Evolutionary conservation across 2,329 filamentous ascomycete species (phyloP), one percentile per base, ranked within the genome.

Genomic region (Neophaeococcomyces aloes): DNA sequence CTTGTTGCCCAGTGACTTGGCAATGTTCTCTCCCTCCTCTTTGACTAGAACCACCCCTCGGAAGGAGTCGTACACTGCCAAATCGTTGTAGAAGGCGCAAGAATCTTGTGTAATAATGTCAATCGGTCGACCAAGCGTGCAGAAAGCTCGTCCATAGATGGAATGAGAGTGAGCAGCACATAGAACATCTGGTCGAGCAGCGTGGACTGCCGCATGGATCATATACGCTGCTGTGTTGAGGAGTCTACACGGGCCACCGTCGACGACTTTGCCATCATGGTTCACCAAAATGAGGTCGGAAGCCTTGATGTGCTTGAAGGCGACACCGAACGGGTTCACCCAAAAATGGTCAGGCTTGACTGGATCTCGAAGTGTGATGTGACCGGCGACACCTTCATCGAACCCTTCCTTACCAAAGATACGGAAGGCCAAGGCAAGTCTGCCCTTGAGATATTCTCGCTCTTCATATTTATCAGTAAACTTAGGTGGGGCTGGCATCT

Each of bases 231-330:
- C 68, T 3, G 61, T 61, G 39, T 74, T 74, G 37, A 74, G 55
- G 37, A 66, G 53, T 10, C 65, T 57, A 5, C 65, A 61, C 1
- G 61, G 56, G 0, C 79, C 79, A 3, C 79, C 79, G 8, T 76
- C 79, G 25, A 84, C 72, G 18, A 83, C 70, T 18, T 75, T 63
- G 2, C 80, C 80, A 0, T 70, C 58, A 39, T 76, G 67, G 52
- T 80, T 69, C 1, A 84, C 79, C 13, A 72, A 74, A 42, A 84
- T 81, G n/a, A 85, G 67, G 50, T 84, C 78, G 0, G 75, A 79
- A 0, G 71, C 69, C 45, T 75, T 79, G 33, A 83, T 74, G 42
- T 76, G 63, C 4, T 72, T 73, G 61, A 80, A 82, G 2, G 75
- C 69, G 1, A 76, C 68, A 8, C 77, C 77, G 44, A 81, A 78